Percentiles rank a stretch among this genome's conserved stretches.
These are phyloP conservation scores for Asterochloris erici DNA, from an alignment of 139 green algal genomes.

Conservation along the genomic window DNA sequence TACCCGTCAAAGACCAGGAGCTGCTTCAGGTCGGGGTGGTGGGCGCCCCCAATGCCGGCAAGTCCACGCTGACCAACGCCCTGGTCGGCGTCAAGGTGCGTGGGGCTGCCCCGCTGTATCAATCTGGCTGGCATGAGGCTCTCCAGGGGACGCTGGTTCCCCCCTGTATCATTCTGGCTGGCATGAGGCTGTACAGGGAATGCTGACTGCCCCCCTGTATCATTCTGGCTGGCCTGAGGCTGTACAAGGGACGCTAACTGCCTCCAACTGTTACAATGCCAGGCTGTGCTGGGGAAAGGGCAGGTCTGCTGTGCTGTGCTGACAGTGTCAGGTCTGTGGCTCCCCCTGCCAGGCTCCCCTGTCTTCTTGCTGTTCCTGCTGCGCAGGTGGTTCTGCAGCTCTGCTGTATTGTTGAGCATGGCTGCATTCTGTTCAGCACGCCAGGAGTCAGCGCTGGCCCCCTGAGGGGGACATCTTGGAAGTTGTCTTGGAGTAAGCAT, in stretches of 20 bases:
- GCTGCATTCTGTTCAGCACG: background rate
- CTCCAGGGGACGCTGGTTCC: too few species aligned
- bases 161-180: too few species aligned
- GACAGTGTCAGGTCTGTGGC: too few species aligned
- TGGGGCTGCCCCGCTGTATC: background rate
- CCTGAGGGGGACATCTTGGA: background rate
- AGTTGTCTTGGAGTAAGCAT: background rate
- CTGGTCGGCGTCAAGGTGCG: constrained; percentile 53
- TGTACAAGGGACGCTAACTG: too few species aligned
- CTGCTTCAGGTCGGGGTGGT: constrained; percentile 31
- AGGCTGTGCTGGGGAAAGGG: too few species aligned
- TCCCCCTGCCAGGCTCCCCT: background rate
- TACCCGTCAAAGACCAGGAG: constrained; percentile 10
- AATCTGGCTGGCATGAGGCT: too few species aligned
- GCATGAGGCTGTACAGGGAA: too few species aligned
- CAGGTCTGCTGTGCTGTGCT: too few species aligned
- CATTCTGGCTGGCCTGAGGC: too few species aligned
- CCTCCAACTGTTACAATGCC: too few species aligned
- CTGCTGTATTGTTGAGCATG: background rate
- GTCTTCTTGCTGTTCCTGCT: background rate
- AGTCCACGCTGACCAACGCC: constrained; percentile 51
- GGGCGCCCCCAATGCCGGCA: constrained; percentile 56
- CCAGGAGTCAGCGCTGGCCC: background rate
- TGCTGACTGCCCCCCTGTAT: too few species aligned
- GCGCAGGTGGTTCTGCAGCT: background rate